Base-by-base conservation (phyloP, 176 grass and related monocot species). In the Triticum turgidum region DNA sequence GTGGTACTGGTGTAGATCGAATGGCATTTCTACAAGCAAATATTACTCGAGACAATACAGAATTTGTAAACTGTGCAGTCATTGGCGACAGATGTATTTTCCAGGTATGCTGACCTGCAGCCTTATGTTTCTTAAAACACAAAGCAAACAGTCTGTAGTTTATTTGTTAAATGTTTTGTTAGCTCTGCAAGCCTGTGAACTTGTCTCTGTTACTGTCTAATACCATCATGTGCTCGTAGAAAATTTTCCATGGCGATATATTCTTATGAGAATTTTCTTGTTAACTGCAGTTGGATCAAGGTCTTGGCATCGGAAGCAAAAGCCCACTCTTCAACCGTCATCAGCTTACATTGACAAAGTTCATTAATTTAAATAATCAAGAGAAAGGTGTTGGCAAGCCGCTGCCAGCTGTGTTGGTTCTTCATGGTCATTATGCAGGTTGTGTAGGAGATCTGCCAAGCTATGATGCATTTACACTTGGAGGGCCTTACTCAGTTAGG, bases 391-490 rank as follows among this genome's bases (percentile, higher is more conserved):
- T 82, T 25, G 89, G 92, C 74, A 96, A 94, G 80, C 82, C 92
- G 51, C 83, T 93, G 35, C 97, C 97, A 34, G 92, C 92, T 65
- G 85, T 99, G 82, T 89, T 99, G 71, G 97, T 99, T 79, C 77
- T 99, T 76, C 97, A 99, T 85, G 89, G 94, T 13, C 97, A 99
- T 90, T 99, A 93, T 69, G 94, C 94, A 22, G 97, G 97, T 11
- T 99, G 92, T 83, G 94, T 96, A 18, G 97, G 94, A 75, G 97
- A 99, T 83, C 69, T 99, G 61, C 97, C 94, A 47, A 99, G 90
- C 83, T 99, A 99, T 85, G 97, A 99, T 83, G 92, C 94, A 24
- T 99, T 94, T 83, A 89, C 94, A 51, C 97, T 99, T 61, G 97
- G 97, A 58, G 97, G 97, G 0, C 97, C 97, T 80, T 96, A 99